phyloP scores from a whole-genome alignment of 306 rosid genomes.

The Glycine tomentella region DNA sequence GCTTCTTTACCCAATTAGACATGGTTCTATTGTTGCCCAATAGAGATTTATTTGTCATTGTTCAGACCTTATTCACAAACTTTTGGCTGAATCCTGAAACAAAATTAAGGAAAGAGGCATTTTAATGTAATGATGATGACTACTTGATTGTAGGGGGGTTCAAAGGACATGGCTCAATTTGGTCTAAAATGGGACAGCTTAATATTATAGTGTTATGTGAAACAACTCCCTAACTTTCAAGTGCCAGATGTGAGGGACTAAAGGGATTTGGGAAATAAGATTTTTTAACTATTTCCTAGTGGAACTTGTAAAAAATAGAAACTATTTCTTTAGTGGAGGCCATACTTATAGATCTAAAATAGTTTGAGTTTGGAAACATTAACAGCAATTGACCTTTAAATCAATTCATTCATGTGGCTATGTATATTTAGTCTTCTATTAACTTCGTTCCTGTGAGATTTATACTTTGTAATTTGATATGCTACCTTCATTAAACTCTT shows the following conservation, averaged over 20 bases:
- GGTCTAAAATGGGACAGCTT: constrained; percentile 16
- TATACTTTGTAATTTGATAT: constrained; percentile 1
- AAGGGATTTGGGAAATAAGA: constrained; percentile 16
- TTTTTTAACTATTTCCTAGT: not conserved
- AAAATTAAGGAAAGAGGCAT: constrained; percentile 1
- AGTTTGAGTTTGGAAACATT: not conserved
- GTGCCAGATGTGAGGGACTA: not conserved
- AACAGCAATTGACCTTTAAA: constrained; percentile 14
- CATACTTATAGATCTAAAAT: not conserved
- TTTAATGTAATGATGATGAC: not conserved
- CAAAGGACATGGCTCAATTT: constrained; percentile 7
- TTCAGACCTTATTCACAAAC: not conserved
- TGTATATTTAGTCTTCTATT: not conserved
- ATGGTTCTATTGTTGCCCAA: not conserved
- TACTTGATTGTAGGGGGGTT: not conserved
- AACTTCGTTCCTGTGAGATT: constrained; percentile 25
- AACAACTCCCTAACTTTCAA: constrained; percentile 4
- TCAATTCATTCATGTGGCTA: not conserved
- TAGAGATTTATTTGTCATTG: constrained; percentile 4
- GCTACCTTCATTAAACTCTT: constrained; percentile 21
- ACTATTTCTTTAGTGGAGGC: not conserved
- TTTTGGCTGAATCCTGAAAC: constrained; percentile 10
- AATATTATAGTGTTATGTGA: not conserved
- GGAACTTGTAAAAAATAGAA: not conserved
- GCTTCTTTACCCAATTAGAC: constrained; percentile 27